Percentiles rank a stretch among this genome's conserved stretches.
These are phyloP conservation scores for Aaosphaeria arxii DNA, from an alignment of 2,329 filamentous ascomycete species.

Conservation along the genomic window DNA sequence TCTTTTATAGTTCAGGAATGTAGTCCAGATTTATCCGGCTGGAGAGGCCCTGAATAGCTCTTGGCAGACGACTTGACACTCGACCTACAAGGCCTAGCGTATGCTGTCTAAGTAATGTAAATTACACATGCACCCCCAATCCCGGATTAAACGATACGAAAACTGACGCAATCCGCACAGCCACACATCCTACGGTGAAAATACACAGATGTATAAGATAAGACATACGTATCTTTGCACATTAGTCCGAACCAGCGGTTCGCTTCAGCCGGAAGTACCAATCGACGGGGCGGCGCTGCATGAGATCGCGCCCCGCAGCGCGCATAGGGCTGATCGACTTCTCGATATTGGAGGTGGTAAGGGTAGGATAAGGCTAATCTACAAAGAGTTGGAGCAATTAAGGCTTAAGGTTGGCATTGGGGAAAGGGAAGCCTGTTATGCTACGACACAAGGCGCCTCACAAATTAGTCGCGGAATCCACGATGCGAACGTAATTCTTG, in stretches of 20 bases:
- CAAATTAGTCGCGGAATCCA: not conserved
- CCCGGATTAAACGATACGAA: too few relatives aligned
- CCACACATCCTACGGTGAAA: too few relatives aligned
- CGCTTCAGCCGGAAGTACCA: not conserved
- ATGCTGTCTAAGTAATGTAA: too few relatives aligned
- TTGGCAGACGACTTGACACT: too few relatives aligned
- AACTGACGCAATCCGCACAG: too few relatives aligned
- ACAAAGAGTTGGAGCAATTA: not conserved
- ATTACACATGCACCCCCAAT: too few relatives aligned
- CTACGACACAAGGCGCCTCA: not conserved
- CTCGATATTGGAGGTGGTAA: not conserved
- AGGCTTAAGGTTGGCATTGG: conserved; percentile 1
- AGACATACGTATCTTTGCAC: not conserved
- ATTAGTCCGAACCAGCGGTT: not conserved
- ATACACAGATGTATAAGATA: not conserved
- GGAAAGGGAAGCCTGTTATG: not conserved
- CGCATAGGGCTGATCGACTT: not conserved
- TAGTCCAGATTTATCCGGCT: too few relatives aligned
- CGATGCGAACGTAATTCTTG: conserved; percentile 1
- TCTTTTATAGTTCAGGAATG: too few relatives aligned
- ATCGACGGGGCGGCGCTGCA: not conserved
- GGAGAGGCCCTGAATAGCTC: too few relatives aligned
- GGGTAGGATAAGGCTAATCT: not conserved
- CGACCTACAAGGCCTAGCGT: too few relatives aligned
- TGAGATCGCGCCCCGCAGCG: not conserved